Evolutionary conservation across 1,284 basidiomycete species (phyloP), one percentile per base, ranked within the genome.

Genomic region (Fomes fomentarius): DNA sequence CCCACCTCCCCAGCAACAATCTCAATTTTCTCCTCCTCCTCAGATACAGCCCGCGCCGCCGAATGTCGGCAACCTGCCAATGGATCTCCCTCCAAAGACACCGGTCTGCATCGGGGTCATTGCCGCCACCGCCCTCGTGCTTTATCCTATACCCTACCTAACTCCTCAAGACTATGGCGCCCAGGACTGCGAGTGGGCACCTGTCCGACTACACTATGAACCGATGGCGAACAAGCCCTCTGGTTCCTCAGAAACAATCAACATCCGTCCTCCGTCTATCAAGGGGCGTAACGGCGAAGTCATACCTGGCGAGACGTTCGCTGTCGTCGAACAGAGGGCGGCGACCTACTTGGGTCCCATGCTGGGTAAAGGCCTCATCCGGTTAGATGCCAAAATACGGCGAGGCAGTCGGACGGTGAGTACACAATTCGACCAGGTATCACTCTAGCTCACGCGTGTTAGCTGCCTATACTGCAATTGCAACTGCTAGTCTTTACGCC

Each of bases 401-500:
- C 83, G 82, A 69, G 85, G 81, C 19, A 71, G 76, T 47, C 76
- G 81, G 37, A 81, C 81, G 65, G 89, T 91, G 71, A 69, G 85
- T 72, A 25, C 50, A 44, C 45, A 51, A 56, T 47, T 45, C 45
- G 24, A 35, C 21, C 8, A 12, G 17, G 17, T 3, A 10, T 25
- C 43, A n/a, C 26, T 2, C 26, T 11, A 49, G 25, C 55, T 59
- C 31, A 63, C 45, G 6, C 52, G 51, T 52, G 48, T 21, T 62
- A 94, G 91, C 76, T 89, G 40, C 88, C 88, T 43, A 89, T 94
- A 54, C 77, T 94, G 34, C 84, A 89, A 24, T 77, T 98, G 40
- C 89, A 92, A 67, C 80, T 98, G 67, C 82, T 98, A 28, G 83
- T 98, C 26, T 97, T 94, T 71, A 96, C 94, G 12, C 91, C 93